Evolutionary conservation across 495 filamentous ascomycete species (phyloP), one percentile per base, ranked within the genome.

Genomic region (Apiosordaria backusii): DNA sequence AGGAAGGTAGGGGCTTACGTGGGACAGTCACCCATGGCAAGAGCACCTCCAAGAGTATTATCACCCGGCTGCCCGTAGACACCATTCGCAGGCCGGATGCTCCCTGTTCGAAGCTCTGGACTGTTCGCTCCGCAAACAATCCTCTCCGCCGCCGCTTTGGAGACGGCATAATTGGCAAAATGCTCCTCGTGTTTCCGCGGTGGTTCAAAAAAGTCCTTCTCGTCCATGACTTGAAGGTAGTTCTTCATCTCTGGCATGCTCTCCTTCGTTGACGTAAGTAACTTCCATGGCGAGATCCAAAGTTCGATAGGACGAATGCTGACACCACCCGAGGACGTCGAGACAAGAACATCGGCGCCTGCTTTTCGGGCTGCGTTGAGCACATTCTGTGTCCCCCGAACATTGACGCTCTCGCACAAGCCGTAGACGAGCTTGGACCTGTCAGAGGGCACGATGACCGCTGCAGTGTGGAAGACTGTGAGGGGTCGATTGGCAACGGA

Each of bases 31-130:
- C 67, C 64, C 61, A 77, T 77, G 62, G 71, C 70, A 22, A 78
- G 60, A 27, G 76, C 72, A 0, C 80, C 81, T 1, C 80, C 79
- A 26, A 88, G 71, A 0, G 81, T 83, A 29, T 80, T 79, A 67
- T 85, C 82, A 5, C 75, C 83, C 2, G 84, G 84, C 61, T 85
- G 80, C 16, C 85, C 85, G 66, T 87, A 86, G 26, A 88, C 82
- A 5, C 84, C 85, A 71, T 88, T 86, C 6, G 83, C 79, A 3
- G 85, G 85, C 9, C 85, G 76, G 64, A 88, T 86, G 67, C 82
- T 82, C 21, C 85, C 85, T 0, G 85, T 86, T 4, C 84, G 79
- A 57, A 88, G 80, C 2, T 71, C 19, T 27, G 72, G 70, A 18
- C 74, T 60, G 61, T 85, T 81, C 2, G 82, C 81, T 4, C 62